Base-by-base conservation (phyloP, 2,329 filamentous ascomycete species). In the Penicillium decumbens region DNA sequence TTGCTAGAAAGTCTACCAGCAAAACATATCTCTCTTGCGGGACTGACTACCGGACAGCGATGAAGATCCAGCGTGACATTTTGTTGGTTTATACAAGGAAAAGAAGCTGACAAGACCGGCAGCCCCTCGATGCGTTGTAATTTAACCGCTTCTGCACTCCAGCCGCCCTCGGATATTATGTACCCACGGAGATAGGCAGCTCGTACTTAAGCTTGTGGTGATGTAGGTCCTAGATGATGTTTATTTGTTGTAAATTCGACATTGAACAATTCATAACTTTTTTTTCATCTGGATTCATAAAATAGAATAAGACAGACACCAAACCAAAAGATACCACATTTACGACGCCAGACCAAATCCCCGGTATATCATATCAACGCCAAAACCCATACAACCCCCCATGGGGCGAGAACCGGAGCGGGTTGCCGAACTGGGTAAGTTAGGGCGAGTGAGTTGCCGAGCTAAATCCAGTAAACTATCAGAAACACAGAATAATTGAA, bases 381-480 rank as follows among this genome's bases (percentile, higher is more conserved):
- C 50, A 55, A 12, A 49, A 41, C 39, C 49, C 46, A 47, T 41
- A 35, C 42, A 48, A 48, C 47, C 55, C 49, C 15, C 41, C 49
- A 51, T 41, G 45, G 47, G 51, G 48, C 33, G 49, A 51, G 50
- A 50, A 53, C 45, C 49, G 46, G 49, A 48, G 43, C 47, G 54
- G 47, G 52, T 41, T 48, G 50, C 52, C 52, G 43, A 53, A 55
- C 53, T 55, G 56, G 45, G 46, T 56, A 49, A 59, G 56, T 60
- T 42, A 53, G 47, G 51, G 56, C 41, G 44, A 45, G 52, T 46
- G 47, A 53, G 49, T 47, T 30, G 39, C 47, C 40, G 40, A 47
- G 59, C 50, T 55, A 54, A 54, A 60, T 56, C 58, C 47, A 51
- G 44, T 50, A 43, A 57, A 59, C 32, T 47, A 48, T 33, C 37